phyloP scores from a whole-genome alignment of 192 early-diverging fungal genomes.

The Oehlia diaphana region DNA sequence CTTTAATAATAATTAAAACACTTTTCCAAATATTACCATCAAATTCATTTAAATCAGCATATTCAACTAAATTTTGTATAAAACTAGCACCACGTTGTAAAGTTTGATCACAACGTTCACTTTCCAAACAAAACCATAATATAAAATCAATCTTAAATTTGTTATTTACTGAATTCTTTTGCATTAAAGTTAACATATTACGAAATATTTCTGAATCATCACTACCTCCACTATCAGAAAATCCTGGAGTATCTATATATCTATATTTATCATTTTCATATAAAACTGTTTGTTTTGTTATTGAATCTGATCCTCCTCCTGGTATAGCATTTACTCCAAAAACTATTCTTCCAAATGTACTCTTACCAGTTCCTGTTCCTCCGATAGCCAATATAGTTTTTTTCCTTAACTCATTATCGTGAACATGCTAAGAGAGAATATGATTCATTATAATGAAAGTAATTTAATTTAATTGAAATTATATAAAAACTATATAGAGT shows the following conservation, averaged over 20 bases:
- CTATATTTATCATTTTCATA: neutral
- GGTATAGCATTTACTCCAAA: neutral
- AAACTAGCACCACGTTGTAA: constrained; percentile 9
- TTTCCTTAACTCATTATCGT: neutral
- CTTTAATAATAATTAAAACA: constrained; percentile 2
- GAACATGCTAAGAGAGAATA: neutral
- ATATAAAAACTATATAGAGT: no score
- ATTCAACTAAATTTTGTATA: constrained; percentile 3
- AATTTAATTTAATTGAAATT: no score
- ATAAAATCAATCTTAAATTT: constrained; percentile 9
- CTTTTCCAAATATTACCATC: constrained; percentile 4
- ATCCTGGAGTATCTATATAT: constrained; percentile 7
- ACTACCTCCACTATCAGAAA: neutral
- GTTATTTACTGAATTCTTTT: neutral
- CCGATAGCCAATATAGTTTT: constrained; percentile 8
- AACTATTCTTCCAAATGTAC: neutral
- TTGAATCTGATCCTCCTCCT: neutral
- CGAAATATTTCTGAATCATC: constrained; percentile 1
- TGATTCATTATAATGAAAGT: no score
- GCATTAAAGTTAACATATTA: constrained; percentile 1
- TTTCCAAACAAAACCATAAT: constrained; percentile 16
- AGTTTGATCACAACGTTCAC: constrained; percentile 1
- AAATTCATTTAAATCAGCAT: neutral
- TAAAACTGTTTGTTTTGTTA: neutral
- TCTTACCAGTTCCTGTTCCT: constrained; percentile 1